A percentile compares a stretch with the other conserved stretches of the same genome.
These are phyloP conservation scores for Borovskyia barvae DNA, from an alignment of 208 protist species.

Conservation along the genomic window DNA sequence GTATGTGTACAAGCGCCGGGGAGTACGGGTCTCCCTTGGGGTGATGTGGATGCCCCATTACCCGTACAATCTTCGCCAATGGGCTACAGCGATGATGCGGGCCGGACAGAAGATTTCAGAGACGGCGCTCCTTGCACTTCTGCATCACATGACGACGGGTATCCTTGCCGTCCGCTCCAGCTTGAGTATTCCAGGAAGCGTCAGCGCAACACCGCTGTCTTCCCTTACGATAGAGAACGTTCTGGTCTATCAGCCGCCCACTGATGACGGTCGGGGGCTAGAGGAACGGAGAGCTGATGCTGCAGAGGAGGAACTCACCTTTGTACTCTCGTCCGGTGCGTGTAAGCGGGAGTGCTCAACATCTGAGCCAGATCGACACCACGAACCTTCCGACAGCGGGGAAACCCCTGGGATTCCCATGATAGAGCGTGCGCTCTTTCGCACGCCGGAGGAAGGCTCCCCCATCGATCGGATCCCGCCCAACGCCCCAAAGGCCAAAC, in stretches of 20 bases:
- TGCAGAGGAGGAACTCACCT: not conserved
- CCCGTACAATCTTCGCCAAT: slow-evolving; percentile 33
- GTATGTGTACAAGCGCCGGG: slow-evolving; percentile 29
- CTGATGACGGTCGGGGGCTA: not conserved
- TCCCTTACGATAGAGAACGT: slow-evolving; percentile 8
- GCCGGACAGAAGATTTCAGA: slow-evolving; percentile 34
- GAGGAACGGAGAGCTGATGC: not conserved
- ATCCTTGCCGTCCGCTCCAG: slow-evolving; percentile 27
- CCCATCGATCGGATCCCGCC: not conserved
- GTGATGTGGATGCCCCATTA: slow-evolving; percentile 78
- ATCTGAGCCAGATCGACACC: not conserved
- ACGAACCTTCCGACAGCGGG: not conserved
- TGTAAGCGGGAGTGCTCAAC: not conserved
- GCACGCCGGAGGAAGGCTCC: slow-evolving; percentile 17
- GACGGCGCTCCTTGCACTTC: slow-evolving; percentile 18
- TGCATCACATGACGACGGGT: slow-evolving; percentile 37
- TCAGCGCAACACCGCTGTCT: not conserved
- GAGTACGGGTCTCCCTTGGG: slow-evolving; percentile 29
- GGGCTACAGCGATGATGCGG: slow-evolving; percentile 25
- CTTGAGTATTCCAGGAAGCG: not conserved
- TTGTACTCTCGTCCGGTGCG: not conserved
- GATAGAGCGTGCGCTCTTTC: not conserved
- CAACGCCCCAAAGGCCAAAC: slow-evolving; percentile 19
- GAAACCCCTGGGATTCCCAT: not conserved
- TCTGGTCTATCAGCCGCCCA: not conserved